Evolutionary conservation across 2,329 filamentous ascomycete genomes (phyloP).

Genomic region (Chalaropsis ovoidea): DNA sequence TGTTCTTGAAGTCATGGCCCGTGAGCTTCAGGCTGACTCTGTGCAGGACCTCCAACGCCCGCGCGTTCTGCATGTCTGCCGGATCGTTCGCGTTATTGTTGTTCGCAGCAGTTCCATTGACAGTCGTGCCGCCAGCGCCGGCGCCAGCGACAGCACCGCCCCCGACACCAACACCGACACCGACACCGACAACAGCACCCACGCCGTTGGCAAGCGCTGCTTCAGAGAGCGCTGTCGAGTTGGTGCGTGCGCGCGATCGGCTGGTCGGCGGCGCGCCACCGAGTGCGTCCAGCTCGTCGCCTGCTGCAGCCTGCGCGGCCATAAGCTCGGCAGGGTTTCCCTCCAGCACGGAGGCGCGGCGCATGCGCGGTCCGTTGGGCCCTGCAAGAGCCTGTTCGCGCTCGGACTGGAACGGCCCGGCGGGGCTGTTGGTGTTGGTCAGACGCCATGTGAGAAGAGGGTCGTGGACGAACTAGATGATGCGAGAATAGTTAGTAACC

Average conservation of each 20-base stretch:
- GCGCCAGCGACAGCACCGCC: constrained; percentile 23
- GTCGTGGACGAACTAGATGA: constrained; percentile 98
- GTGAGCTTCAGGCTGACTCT: constrained; percentile 93
- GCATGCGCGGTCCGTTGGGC: constrained; percentile 42
- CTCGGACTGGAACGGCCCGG: constrained; percentile 56
- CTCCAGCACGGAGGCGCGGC: constrained; percentile 59
- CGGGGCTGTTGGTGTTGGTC: constrained; percentile 51
- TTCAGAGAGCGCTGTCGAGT: constrained; percentile 42
- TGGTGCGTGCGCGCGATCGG: constrained; percentile 49
- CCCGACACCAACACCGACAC: too few relatives aligned
- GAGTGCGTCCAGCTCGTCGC: constrained; percentile 29
- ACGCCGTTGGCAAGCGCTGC: constrained; percentile 33
- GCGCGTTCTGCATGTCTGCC: constrained; percentile 79
- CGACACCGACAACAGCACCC: too few relatives aligned
- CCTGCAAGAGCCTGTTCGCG: constrained; percentile 45
- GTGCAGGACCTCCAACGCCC: constrained; percentile 81
- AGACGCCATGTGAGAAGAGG: constrained; percentile 97
- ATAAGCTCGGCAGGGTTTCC: constrained; percentile 51
- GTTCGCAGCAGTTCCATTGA: constrained; percentile 1
- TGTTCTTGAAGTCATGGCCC: constrained; percentile 78
- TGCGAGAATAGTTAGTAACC: constrained; percentile 44
- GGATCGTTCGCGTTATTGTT: constrained; percentile 35
- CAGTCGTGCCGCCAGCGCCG: neutral
- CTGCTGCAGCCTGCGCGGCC: constrained; percentile 35
- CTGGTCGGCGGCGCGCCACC: constrained; percentile 40